Percentiles rank a stretch among this genome's conserved stretches.
These are phyloP conservation scores for Schrenkiella parvula DNA, from an alignment of 345 rosid genomes.

Conservation along the genomic window DNA sequence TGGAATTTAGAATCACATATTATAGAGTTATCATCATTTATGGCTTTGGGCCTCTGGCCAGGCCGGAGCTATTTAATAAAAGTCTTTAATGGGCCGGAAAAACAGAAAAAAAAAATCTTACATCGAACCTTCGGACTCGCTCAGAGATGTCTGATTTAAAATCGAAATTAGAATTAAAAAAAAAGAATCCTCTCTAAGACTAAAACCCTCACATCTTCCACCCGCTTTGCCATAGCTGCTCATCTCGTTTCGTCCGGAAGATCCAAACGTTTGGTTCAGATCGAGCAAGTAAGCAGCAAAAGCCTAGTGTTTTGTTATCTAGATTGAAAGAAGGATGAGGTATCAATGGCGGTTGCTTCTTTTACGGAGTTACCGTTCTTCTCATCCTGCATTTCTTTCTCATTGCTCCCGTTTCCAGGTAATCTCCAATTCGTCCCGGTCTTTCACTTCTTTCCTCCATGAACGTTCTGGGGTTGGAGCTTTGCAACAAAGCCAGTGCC, in stretches of 20 bases:
- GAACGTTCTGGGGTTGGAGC: constrained; percentile 1
- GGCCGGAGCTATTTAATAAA: too few species aligned
- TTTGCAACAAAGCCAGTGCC: neutral
- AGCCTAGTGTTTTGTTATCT: neutral
- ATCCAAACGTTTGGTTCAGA: constrained; percentile 9
- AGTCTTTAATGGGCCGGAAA: too few species aligned
- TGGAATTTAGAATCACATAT: neutral
- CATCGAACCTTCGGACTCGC: neutral
- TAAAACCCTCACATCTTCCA: constrained; percentile 16
- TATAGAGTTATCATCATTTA: too few species aligned
- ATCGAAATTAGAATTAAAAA: neutral
- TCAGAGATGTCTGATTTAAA: neutral
- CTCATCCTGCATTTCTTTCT: constrained; percentile 25
- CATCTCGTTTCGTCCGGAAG: neutral
- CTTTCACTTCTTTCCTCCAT: constrained; percentile 32
- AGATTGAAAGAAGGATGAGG: neutral
- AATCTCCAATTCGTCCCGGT: constrained; percentile 24
- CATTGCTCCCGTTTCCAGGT: constrained; percentile 36
- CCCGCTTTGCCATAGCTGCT: neutral
- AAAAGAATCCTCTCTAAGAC: neutral
- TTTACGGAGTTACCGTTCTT: constrained; percentile 35
- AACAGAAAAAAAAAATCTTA: too few species aligned
- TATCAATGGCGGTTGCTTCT: constrained; percentile 19
- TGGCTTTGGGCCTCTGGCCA: too few species aligned
- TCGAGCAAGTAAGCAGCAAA: constrained; percentile 4